phyloP scores from a whole-genome alignment of 257 asterid genomes.

The Cruciata laevipes region DNA sequence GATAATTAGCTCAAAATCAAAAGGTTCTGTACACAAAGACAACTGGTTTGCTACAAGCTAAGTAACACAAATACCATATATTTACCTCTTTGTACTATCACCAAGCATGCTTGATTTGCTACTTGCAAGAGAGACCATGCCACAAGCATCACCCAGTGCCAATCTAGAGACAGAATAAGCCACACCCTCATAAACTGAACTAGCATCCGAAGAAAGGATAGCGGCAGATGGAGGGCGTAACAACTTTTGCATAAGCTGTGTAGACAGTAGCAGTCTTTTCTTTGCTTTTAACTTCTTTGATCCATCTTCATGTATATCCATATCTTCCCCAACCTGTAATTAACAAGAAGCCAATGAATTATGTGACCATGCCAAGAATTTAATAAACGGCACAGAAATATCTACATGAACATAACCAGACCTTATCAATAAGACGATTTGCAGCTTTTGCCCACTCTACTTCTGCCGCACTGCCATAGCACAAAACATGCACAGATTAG shows the following conservation, averaged over 20 bases:
- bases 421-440: constrained; percentile 60
- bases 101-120: constrained; percentile 21
- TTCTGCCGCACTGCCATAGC: constrained; percentile 55
- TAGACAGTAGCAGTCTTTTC: constrained; percentile 65
- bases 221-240: constrained; percentile 50
- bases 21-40: background rate
- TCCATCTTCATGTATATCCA: constrained; percentile 52
- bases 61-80: constrained; percentile 10
- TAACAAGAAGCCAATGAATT: constrained; percentile 10
- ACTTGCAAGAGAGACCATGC: constrained; percentile 33
- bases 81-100: constrained; percentile 41
- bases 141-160: constrained; percentile 69
- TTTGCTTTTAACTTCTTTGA: constrained; percentile 41
- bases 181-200: constrained; percentile 35
- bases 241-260: constrained; percentile 83
- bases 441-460: constrained; percentile 57
- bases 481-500: constrained; percentile 23
- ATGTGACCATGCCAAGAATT: constrained; percentile 3
- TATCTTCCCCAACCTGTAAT: constrained; percentile 50
- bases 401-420: constrained; percentile 23
- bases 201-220: constrained; percentile 52
- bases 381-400: constrained; percentile 12
- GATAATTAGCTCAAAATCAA: constrained; percentile 5
- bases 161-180: constrained; percentile 52
- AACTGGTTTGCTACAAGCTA: background rate